These are phyloP conservation scores for Phytophthora hybrid DNA, from an alignment of 352 stramenopile genomes.

Conservation along the genomic window DNA sequence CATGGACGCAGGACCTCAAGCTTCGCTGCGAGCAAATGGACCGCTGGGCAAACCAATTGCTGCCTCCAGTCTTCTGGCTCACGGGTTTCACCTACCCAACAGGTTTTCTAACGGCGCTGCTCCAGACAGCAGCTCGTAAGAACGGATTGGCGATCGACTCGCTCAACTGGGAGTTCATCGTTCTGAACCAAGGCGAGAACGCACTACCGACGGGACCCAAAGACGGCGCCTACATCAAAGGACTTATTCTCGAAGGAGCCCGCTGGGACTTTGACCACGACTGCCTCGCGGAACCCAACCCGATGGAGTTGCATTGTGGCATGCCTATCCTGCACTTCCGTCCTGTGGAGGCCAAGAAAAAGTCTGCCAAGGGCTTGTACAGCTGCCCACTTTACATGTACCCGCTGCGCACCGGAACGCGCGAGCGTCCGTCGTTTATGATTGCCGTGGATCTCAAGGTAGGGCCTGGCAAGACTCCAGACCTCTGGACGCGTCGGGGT, in stretches of 20 bases:
- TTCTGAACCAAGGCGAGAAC: slow-evolving; percentile 91
- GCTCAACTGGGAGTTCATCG: slow-evolving; percentile 95
- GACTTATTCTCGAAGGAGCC: slow-evolving; percentile 93
- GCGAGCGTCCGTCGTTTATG: slow-evolving; percentile 95
- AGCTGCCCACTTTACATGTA: slow-evolving; percentile 97
- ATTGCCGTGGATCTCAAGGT: slow-evolving; percentile 94
- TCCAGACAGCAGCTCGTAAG: slow-evolving; percentile 95
- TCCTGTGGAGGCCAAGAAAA: slow-evolving; percentile 96
- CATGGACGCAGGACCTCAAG: slow-evolving; percentile 94
- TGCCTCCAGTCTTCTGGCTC: slow-evolving; percentile 95
- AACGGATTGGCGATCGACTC: slow-evolving; percentile 96
- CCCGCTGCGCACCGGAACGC: slow-evolving; percentile 94
- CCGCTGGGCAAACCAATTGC: slow-evolving; percentile 85
- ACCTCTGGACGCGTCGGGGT: slow-evolving; percentile 95
- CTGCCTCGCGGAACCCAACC: slow-evolving; percentile 89
- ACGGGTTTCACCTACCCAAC: slow-evolving; percentile 97
- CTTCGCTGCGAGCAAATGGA: slow-evolving; percentile 91
- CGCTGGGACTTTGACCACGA: slow-evolving; percentile 93
- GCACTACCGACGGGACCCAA: slow-evolving; percentile 85
- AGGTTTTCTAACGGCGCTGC: slow-evolving; percentile 95
- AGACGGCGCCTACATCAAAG: slow-evolving; percentile 93
- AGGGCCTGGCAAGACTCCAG: slow-evolving; percentile 83
- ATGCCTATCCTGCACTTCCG: slow-evolving; percentile 97
- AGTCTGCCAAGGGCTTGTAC: slow-evolving; percentile 93
- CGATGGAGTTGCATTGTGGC: slow-evolving; percentile 92